Conservation (phyloP, 2,329 filamentous ascomycete species). For the Exophiala mesophila region DNA sequence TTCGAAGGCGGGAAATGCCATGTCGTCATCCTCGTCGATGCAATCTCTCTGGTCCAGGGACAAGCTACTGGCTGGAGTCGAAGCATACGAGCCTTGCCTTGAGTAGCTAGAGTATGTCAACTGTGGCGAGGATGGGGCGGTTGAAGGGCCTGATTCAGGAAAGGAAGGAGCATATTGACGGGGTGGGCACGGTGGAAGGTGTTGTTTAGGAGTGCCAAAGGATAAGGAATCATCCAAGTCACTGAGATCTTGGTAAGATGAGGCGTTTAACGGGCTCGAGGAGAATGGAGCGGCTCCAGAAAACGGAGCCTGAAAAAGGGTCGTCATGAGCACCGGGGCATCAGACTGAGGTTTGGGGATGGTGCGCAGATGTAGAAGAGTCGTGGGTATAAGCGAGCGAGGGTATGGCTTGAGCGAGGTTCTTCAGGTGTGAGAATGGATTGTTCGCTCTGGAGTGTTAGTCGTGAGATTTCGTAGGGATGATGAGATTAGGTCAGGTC, state of each 20-base stretch:
- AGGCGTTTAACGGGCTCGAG: constrained; percentile 29
- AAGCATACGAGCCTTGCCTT: constrained; percentile 32
- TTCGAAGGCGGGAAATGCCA: constrained; percentile 44
- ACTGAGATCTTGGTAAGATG: constrained; percentile 23
- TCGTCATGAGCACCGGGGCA: constrained; percentile 32
- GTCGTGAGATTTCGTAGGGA: too few species aligned
- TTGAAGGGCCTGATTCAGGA: constrained; percentile 34
- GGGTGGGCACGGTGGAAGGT: constrained; percentile 13
- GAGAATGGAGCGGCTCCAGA: constrained; percentile 32
- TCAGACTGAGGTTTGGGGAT: constrained; percentile 5
- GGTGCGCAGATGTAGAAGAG: too few species aligned
- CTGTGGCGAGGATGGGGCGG: constrained; percentile 35
- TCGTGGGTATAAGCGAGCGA: too few species aligned
- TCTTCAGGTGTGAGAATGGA: too few species aligned
- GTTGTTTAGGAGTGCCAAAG: constrained; percentile 13
- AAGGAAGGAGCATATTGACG: constrained; percentile 18
- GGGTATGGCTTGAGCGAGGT: too few species aligned
- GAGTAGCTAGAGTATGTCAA: constrained; percentile 30
- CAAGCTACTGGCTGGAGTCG: constrained; percentile 36
- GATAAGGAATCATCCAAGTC: constrained; percentile 15
- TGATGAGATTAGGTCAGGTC: too few species aligned
- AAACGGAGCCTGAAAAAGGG: constrained; percentile 31
- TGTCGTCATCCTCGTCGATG: constrained; percentile 30
- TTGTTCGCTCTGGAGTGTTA: too few species aligned
- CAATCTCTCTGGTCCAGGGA: constrained; percentile 31